Conservation (phyloP, 129 eudicot species). For the Pseudognaphalium luteoalbum region DNA sequence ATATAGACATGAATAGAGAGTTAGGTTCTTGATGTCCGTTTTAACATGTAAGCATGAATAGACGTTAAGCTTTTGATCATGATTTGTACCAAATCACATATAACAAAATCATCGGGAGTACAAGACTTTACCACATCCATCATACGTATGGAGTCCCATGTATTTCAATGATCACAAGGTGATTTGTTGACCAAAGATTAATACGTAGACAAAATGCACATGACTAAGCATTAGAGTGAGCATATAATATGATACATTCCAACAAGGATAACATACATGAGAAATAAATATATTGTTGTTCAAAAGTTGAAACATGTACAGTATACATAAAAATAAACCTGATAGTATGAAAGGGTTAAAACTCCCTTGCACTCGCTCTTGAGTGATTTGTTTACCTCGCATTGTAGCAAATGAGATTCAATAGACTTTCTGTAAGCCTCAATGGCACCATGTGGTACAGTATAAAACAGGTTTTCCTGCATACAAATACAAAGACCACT, state of each 20-base stretch:
- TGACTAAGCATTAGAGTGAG: no score
- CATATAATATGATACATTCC: no score
- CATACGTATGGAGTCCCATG: background rate
- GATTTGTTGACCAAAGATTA: no score
- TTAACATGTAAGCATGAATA: background rate
- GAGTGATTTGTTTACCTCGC: constrained; percentile 51
- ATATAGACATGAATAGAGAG: background rate
- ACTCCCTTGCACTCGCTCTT: background rate
- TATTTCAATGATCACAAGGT: no score
- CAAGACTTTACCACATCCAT: constrained; percentile 1
- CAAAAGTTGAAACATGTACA: constrained; percentile 4
- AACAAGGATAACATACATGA: background rate
- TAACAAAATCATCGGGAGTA: background rate
- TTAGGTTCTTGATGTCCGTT: background rate
- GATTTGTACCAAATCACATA: constrained; percentile 4
- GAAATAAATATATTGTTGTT: constrained; percentile 3
- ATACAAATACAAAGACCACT: constrained; percentile 2
- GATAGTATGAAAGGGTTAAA: background rate
- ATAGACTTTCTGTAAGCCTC: constrained; percentile 67
- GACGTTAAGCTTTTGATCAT: background rate
- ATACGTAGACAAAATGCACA: no score
- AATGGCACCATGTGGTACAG: constrained; percentile 77
- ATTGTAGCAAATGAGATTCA: constrained; percentile 59
- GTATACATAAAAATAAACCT: background rate
- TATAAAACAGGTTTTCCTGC: constrained; percentile 85